Evolutionary conservation across 2,329 filamentous ascomycete species (phyloP).

Genomic region (Phoma sp.): DNA sequence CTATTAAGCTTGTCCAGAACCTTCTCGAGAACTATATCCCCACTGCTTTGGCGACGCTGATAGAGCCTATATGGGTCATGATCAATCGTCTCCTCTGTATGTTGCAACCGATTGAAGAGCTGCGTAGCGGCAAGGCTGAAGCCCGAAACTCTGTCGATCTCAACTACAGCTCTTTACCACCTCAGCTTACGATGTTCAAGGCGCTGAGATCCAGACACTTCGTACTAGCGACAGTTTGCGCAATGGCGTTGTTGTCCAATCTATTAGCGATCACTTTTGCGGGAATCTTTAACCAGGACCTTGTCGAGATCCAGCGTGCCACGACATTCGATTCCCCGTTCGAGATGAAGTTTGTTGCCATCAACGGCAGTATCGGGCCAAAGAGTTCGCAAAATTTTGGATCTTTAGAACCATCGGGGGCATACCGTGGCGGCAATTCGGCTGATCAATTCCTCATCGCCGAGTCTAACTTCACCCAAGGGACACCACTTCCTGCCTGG

Average conservation of each 20-base stretch:
- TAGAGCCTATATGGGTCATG: constrained; percentile 64
- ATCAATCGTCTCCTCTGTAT: constrained; percentile 62
- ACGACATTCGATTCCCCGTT: constrained; percentile 18
- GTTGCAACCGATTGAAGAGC: constrained; percentile 61
- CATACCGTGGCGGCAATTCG: constrained; percentile 34
- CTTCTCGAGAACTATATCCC: constrained; percentile 60
- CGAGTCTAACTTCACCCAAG: constrained; percentile 55
- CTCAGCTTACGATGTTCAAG: constrained; percentile 58
- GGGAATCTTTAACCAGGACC: constrained; percentile 57
- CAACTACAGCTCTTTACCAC: constrained; percentile 63
- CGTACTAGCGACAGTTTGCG: constrained; percentile 56
- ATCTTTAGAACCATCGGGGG: constrained; percentile 20
- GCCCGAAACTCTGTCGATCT: constrained; percentile 47
- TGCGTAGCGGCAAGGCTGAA: constrained; percentile 51
- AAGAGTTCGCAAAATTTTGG: background rate
- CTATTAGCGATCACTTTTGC: constrained; percentile 60
- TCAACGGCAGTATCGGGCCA: constrained; percentile 38
- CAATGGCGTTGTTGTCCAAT: constrained; percentile 59
- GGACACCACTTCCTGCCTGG: constrained; percentile 59
- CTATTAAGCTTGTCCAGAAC: constrained; percentile 48
- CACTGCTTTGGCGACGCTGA: constrained; percentile 60
- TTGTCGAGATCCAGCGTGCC: constrained; percentile 10
- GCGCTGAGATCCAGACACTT: constrained; percentile 56
- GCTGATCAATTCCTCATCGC: constrained; percentile 52
- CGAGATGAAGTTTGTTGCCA: constrained; percentile 26